A percentile compares a stretch with the other conserved stretches of the same genome.
Evolutionary conservation across 768 basidiomycete genomes (phyloP).

Genomic region (Rossbeevera mucosa): DNA sequence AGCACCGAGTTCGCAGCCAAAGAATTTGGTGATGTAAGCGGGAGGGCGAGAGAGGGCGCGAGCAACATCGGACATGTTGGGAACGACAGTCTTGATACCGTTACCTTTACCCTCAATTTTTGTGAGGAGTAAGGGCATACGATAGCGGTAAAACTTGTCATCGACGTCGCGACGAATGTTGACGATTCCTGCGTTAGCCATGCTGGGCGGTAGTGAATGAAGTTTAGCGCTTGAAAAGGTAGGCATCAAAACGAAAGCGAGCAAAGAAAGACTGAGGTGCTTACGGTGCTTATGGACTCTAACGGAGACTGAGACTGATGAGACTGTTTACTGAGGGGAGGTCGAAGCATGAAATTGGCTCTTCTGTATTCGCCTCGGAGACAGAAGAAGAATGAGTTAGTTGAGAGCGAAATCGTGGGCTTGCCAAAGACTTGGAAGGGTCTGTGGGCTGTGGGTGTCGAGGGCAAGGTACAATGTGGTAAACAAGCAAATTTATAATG

Average conservation of each 20-base stretch:
- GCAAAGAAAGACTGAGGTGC: constrained; percentile 10
- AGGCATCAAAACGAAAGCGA: background rate
- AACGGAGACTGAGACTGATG: constrained; percentile 54
- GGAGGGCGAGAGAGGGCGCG: constrained; percentile 93
- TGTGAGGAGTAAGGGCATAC: constrained; percentile 91
- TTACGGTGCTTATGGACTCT: constrained; percentile 51
- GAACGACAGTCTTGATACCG: constrained; percentile 98
- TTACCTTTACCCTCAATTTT: constrained; percentile 99
- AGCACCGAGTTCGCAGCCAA: constrained; percentile 96
- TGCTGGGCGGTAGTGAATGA: constrained; percentile 49
- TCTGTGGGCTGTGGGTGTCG: constrained; percentile 8
- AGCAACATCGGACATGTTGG: constrained; percentile 98
- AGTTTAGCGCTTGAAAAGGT: constrained; percentile 51
- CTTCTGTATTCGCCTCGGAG: constrained; percentile 31
- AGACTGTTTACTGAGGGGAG: constrained; percentile 69
- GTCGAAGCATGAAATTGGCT: constrained; percentile 81
- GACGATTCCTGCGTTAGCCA: constrained; percentile 77
- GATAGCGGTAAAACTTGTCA: constrained; percentile 95
- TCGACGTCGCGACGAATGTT: constrained; percentile 96
- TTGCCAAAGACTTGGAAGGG: background rate
- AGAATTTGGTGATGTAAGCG: constrained; percentile 97
- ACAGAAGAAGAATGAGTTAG: constrained; percentile 28
- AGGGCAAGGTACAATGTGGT: background rate
- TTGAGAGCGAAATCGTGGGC: constrained; percentile 30
- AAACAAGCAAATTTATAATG: constrained; percentile 24